phyloP scores from a whole-genome alignment of 164 flowering plant species.

The Tinospora cordifolia region DNA sequence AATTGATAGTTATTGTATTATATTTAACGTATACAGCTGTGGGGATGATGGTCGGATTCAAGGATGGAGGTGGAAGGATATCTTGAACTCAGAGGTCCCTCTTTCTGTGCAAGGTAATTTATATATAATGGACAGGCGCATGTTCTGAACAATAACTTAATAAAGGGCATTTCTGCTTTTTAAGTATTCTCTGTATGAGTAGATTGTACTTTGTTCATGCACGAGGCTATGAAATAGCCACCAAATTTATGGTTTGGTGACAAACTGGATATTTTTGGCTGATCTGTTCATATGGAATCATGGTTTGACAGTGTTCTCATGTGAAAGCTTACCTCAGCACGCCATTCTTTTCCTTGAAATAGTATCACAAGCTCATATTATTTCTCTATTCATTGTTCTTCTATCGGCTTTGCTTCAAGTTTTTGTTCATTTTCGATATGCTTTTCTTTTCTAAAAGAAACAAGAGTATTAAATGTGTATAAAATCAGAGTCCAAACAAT shows the following conservation, averaged over 20 bases:
- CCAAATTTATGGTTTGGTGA: too few species aligned
- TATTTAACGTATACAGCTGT: constrained; percentile 47
- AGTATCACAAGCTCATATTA: too few species aligned
- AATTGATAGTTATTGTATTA: too few species aligned
- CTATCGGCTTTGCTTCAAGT: too few species aligned
- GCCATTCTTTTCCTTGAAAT: not conserved
- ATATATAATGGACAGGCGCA: not conserved
- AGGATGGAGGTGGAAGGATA: constrained; percentile 90
- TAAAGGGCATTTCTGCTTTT: too few species aligned
- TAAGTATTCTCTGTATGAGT: not conserved
- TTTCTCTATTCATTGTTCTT: too few species aligned
- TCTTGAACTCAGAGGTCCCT: constrained; percentile 33
- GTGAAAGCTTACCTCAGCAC: not conserved
- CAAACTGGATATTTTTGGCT: too few species aligned
- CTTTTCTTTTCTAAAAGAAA: too few species aligned
- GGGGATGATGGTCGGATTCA: constrained; percentile 96
- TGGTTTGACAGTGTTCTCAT: not conserved
- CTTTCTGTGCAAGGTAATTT: constrained; percentile 41
- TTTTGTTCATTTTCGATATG: too few species aligned
- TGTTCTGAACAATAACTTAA: not conserved
- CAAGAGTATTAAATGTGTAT: too few species aligned
- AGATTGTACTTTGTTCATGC: not conserved
- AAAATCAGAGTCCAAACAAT: too few species aligned
- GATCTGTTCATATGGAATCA: too few species aligned
- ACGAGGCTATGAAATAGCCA: not conserved